Evolutionary conservation across 1,284 basidiomycete species (phyloP).

Genomic region (Termitomyces sp.): DNA sequence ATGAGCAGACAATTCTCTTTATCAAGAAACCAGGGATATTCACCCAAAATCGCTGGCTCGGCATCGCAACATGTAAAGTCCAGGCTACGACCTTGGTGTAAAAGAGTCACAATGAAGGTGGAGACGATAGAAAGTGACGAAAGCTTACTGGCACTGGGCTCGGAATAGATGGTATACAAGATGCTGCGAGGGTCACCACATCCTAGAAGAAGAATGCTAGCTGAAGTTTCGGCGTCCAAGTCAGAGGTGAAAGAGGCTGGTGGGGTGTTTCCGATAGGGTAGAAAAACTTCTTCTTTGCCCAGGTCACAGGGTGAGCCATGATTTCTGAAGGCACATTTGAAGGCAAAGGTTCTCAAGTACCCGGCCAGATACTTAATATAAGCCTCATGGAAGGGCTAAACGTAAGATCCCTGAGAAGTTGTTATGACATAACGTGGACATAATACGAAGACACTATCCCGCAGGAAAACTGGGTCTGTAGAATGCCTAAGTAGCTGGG

Average conservation of each 20-base stretch:
- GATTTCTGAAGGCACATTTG: background rate
- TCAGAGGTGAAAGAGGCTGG: slow-evolving; percentile 44
- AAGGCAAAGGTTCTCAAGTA: background rate
- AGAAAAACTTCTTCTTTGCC: slow-evolving; percentile 44
- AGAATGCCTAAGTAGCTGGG: background rate
- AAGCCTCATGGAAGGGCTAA: background rate
- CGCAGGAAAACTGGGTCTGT: background rate
- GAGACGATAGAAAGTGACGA: background rate
- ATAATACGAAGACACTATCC: background rate
- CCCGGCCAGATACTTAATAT: background rate
- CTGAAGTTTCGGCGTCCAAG: slow-evolving; percentile 40
- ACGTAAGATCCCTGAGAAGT: background rate
- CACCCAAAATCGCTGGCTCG: slow-evolving; percentile 55
- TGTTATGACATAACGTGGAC: background rate
- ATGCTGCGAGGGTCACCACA: slow-evolving; percentile 57
- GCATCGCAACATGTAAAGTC: slow-evolving; percentile 60
- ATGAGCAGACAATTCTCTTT: background rate
- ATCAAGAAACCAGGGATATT: slow-evolving; percentile 11
- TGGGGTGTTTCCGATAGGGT: slow-evolving; percentile 53
- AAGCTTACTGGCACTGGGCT: slow-evolving; percentile 21
- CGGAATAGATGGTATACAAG: slow-evolving; percentile 41
- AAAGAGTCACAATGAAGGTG: background rate
- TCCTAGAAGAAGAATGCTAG: slow-evolving; percentile 45
- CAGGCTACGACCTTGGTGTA: slow-evolving; percentile 31
- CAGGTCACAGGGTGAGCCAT: slow-evolving; percentile 33